Base-by-base conservation (phyloP, 257 asterid genomes). In the Apocynum venetum region DNA sequence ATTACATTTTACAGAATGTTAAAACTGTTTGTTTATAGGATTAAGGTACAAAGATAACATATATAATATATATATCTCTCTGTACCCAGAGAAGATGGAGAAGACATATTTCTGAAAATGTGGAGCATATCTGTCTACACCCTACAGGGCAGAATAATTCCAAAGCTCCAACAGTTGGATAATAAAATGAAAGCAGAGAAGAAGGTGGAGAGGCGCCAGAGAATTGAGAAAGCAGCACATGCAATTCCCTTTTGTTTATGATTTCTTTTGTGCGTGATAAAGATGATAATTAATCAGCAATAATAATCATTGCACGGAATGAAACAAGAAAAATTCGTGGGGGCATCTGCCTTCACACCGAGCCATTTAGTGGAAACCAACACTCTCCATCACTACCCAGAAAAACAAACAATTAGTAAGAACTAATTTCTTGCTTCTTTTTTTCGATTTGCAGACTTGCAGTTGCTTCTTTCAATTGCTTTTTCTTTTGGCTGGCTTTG, bases 221-320 rank as follows among this genome's bases (percentile, higher is more conserved):
- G 63, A 53, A 41, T 41, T 61, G 82, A 71, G 44, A 63, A 76
- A 70, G 71, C 76, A 61, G 77, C 84, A 86, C 84, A 77, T 86
- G 86, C 83, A 81, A 64, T 75, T 76, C 68, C 80, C 76, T 87
- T 69, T 53, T 76, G 17, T 76, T 72, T 64, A 60, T 61, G 44
- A 36, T 61, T 75, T 69, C 49, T 64, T 74, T 49, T 41, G 48
- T 36, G n/a, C 36, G 19, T 40, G 72, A 67, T 65, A 9, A 67
- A 67, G 72, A 67, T 38, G 49, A 43, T 43, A 20, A 52, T 67
- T 53, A 79, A 80, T 75, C 76, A 76, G 76, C 46, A 41, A 43
- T 76, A 70, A 11, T 71, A 84, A 82, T 82, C 77, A 87, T 79
- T 85, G 83, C 79, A 81, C 80, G 67, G 82, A 84, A 77, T 40